These are phyloP conservation scores for Globomyces pollinis-pini DNA, from an alignment of 192 early-diverging fungal species.

Conservation along the genomic window DNA sequence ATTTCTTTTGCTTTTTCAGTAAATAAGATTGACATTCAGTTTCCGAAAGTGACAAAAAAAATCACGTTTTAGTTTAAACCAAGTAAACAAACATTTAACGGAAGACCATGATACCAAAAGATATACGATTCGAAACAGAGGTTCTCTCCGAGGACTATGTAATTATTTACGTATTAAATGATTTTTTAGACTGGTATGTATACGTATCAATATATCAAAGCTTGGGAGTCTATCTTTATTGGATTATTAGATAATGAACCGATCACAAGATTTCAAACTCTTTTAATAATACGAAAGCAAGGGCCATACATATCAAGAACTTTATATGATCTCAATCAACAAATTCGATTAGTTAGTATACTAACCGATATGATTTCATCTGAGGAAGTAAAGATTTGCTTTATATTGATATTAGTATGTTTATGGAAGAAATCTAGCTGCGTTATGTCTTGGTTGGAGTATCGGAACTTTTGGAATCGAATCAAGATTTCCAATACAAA, in stretches of 20 bases:
- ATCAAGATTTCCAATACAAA: constrained; percentile 9
- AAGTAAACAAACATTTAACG: no score
- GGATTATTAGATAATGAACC: neutral
- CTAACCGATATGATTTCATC: constrained; percentile 13
- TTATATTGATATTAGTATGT: neutral
- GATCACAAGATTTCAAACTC: neutral
- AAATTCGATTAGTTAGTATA: constrained; percentile 7
- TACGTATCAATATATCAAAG: no score
- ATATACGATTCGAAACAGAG: no score
- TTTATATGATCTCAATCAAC: neutral
- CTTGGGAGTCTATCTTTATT: neutral
- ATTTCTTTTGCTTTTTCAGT: no score
- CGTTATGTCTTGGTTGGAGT: neutral
- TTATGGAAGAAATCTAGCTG: neutral
- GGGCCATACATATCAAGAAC: constrained; percentile 8
- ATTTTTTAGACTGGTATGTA: no score
- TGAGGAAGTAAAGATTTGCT: constrained; percentile 24
- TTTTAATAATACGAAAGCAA: neutral
- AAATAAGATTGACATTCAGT: no score
- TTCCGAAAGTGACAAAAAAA: no score
- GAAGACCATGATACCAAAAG: no score
- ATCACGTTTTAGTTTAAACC: no score
- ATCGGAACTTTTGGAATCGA: neutral
- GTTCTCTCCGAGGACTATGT: no score
- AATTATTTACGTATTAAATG: no score